Evolutionary conservation across 805 yeast genomes (phyloP), one percentile per base, ranked within the genome.

Genomic region (Wickerhamiella bombiphila): DNA sequence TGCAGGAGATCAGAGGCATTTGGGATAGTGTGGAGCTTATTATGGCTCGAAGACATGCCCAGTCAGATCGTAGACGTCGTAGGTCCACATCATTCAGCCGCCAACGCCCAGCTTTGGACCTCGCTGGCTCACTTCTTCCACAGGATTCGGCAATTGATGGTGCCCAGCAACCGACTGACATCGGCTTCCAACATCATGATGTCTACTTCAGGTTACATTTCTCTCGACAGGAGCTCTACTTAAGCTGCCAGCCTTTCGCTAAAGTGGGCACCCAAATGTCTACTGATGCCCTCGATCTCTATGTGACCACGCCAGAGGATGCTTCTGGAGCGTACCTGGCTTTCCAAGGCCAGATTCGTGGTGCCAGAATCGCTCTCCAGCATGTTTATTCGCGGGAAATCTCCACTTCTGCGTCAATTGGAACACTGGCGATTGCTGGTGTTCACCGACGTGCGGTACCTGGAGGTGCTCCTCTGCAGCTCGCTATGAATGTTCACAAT

Each of bases 201-300:
- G 22, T 45, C 3, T 43, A 42, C 24, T 15, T 42, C 7, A 42
- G 26, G 8, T 45, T 86, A 5, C 64, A 68, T 29, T 68, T 86
- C 37, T 85, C 74, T 16, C 70, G 75, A 24, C 98, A 91, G 53
- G 70, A 69, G 32, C 54, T 91, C 17, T 69, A 79, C 2, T 61
- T 91, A 37, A 80, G 93, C 47, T 91, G 98, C 65, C 88, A 81
- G 43, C 98, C 98, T 1, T 76, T 76, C 14, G 97, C 97, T 0
- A 83, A 81, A 52, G 91, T 91, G 2, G 85, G 83, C 28, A 93
- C 96, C 0, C 71, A 79, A 25, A 76, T 83, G 13, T 79, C 83
- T 5, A 68, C 77, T 17, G 78, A 74, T 16, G 76, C 78, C 0
- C 69, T 82, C n/a, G 69, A 66, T 17, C 46, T 82, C 63, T 81